phyloP scores from a whole-genome alignment of 371 early-diverging fungal genomes.

The Circinella umbellata region DNA sequence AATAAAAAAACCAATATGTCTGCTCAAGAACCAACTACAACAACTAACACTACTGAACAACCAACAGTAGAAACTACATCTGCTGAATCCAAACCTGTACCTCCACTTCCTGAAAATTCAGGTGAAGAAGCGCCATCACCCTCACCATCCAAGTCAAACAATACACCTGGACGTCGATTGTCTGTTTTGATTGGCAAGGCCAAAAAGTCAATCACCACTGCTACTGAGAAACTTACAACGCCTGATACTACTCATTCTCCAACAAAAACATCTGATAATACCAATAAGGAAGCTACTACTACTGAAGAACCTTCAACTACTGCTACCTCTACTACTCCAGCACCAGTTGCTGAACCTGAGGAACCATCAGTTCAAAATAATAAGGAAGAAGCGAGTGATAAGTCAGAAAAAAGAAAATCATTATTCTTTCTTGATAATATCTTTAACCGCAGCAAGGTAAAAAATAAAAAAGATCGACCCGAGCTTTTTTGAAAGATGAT shows the following conservation, averaged over 20 bases:
- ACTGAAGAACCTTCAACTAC: neutral
- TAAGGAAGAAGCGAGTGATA: neutral
- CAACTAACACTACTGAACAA: neutral
- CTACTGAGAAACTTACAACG: constrained; percentile 19
- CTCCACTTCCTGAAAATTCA: constrained; percentile 17
- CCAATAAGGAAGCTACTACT: neutral
- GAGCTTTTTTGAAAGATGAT: neutral
- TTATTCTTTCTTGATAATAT: neutral
- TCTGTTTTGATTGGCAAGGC: constrained; percentile 24
- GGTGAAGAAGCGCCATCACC: constrained; percentile 8
- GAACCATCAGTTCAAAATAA: neutral
- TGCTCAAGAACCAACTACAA: neutral
- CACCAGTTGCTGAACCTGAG: neutral
- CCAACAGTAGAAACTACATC: neutral
- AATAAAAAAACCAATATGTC: neutral
- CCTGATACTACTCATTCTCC: neutral
- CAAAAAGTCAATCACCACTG: constrained; percentile 21
- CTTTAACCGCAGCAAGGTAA: constrained; percentile 10
- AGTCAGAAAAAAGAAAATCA: constrained; percentile 7
- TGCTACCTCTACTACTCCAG: neutral
- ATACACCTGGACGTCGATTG: constrained; percentile 21
- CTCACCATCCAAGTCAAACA: constrained; percentile 14
- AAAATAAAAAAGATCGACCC: neutral
- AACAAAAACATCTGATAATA: neutral
- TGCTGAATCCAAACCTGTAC: constrained; percentile 21